Percentiles rank a stretch among this genome's conserved stretches.
Evolutionary conservation across 768 basidiomycete genomes (phyloP).

Genomic region (Macrolepiota albuminosa): DNA sequence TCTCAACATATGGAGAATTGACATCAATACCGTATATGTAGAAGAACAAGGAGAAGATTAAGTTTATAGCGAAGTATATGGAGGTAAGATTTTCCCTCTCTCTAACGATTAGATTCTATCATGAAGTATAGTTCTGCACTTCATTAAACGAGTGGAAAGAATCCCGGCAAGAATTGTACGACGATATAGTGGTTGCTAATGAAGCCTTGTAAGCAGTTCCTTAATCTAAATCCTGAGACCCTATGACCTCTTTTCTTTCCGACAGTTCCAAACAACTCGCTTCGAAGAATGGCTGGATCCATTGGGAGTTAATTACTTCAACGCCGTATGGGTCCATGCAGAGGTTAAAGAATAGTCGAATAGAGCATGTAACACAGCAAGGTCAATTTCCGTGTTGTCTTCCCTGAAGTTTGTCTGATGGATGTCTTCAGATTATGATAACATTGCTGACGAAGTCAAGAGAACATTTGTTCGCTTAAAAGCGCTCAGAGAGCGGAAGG

Average conservation of each 20-base stretch:
- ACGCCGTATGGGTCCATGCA: constrained; percentile 35
- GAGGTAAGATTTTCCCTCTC: constrained; percentile 4
- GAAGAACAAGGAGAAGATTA: constrained; percentile 5
- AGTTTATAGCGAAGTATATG: constrained; percentile 9
- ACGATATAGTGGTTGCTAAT: constrained; percentile 6
- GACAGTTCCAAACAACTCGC: constrained; percentile 33
- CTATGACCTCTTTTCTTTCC: background rate
- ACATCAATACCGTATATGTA: background rate
- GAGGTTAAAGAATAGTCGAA: constrained; percentile 28
- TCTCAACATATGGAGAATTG: background rate
- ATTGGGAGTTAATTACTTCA: constrained; percentile 34
- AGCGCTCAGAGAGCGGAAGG: constrained; percentile 19
- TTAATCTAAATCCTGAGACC: background rate
- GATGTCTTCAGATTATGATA: constrained; percentile 25
- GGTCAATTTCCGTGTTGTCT: constrained; percentile 26
- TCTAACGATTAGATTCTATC: background rate
- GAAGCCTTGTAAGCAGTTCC: constrained; percentile 16
- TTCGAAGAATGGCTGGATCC: constrained; percentile 35
- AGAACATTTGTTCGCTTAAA: constrained; percentile 18
- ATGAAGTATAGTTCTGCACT: constrained; percentile 10
- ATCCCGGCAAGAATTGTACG: background rate
- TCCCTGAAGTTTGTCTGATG: background rate
- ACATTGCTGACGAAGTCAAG: constrained; percentile 22
- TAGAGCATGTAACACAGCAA: constrained; percentile 30
- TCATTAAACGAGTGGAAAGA: constrained; percentile 10